Evolutionary conservation across 2,329 filamentous ascomycete species (phyloP), one percentile per base, ranked within the genome.

Genomic region (Tothia fuscella): DNA sequence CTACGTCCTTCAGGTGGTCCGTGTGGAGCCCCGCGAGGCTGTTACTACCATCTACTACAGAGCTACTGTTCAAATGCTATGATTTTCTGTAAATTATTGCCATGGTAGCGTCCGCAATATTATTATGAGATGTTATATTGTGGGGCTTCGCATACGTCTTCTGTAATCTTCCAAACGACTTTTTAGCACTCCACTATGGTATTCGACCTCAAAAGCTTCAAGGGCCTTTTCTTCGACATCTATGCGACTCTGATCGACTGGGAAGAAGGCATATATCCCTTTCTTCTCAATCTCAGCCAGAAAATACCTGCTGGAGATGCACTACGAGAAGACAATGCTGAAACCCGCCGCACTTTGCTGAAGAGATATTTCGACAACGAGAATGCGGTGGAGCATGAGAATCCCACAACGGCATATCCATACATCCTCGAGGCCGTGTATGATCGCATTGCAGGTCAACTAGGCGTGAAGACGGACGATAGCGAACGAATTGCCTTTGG

Each of bases 221-320:
- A 59, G 17, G 59, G 73, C 45, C 72, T 85, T 36, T 77, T 75
- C 52, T 86, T 88, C 60, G 82, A 89, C 60, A 77, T 82, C 64
- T 88, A 83, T 58, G 82, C 82, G 57, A 89, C 83, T 0, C 70
- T 88, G 3, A 74, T 88, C 46, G 80, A 88, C 64, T 86, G 80
- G 80, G 79, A 86, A 56, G 56, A 63, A 13, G 80, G 80, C 45
- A 71, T 85, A 43, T 58, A 70, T 38, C 48, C 58, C 2, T 66
- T 70, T 3, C 66, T 86, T 2, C 54, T 66, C 3, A 9, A 17
- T 17, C 16, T 35, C 9, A 12, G 10, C 32, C n/a, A n/a, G n/a
- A n/a, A n/a, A n/a, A n/a, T n/a, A n/a, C n/a, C n/a, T n/a, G n/a
- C n/a, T n/a, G n/a, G n/a, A n/a, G n/a, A n/a, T n/a, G n/a, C n/a